Conservation (phyloP, 2,329 filamentous ascomycete species). For the Ophiostoma pallidulum region DNA sequence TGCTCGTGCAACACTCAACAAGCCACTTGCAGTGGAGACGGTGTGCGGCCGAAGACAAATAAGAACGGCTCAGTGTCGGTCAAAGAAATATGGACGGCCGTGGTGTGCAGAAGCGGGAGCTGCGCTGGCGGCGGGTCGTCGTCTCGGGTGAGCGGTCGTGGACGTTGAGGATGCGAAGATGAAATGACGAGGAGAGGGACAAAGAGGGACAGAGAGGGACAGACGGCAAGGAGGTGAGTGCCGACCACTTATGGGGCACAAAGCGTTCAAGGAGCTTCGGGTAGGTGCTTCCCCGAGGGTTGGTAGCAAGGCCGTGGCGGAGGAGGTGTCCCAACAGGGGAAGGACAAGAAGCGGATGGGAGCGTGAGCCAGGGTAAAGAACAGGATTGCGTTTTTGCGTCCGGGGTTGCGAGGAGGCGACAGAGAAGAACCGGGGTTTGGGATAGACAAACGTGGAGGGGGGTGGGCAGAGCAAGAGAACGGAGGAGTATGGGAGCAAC, state of each 20-base stretch:
- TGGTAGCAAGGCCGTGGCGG: conserved; percentile 2
- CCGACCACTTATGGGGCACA: conserved; percentile 1
- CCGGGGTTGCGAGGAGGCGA: not conserved
- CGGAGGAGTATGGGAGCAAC: not conserved
- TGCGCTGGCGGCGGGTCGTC: conserved; percentile 3
- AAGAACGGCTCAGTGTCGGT: not conserved
- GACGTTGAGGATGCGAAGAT: not conserved
- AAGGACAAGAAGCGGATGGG: not conserved
- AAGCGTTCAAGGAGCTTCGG: not conserved
- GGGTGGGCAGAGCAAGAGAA: not conserved
- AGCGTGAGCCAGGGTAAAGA: conserved; percentile 1
- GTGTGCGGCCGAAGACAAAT: conserved; percentile 1
- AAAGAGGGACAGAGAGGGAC: no score
- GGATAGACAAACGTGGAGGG: not conserved
- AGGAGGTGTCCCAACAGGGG: not conserved
- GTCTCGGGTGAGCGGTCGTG: conserved; percentile 7
- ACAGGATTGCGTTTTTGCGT: conserved; percentile 1
- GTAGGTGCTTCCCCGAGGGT: conserved; percentile 9
- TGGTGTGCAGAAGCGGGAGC: conserved; percentile 4
- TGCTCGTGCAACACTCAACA: conserved; percentile 2
- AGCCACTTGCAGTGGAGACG: not conserved
- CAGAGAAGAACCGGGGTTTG: not conserved
- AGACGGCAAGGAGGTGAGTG: conserved; percentile 1
- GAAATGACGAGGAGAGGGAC: not conserved
- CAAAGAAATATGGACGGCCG: not conserved